Evolutionary conservation across 2,329 filamentous ascomycete species (phyloP), one percentile per base, ranked within the genome.

Genomic region (Pyrenophora tritici-repentis): DNA sequence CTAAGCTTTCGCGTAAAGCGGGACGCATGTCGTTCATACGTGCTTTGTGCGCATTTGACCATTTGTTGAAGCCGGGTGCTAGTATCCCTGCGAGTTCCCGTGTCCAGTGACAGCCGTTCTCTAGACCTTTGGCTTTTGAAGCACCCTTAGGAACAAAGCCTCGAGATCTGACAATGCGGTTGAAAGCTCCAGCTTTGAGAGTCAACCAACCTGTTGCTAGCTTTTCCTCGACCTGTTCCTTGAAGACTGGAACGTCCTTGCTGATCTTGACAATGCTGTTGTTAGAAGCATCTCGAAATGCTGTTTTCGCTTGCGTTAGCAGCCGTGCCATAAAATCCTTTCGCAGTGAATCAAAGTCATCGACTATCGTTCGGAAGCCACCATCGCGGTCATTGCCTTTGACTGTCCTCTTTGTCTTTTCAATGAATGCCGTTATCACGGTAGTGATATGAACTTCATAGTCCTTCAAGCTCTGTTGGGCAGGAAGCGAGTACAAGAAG

Each of bases 31-130:
- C 5, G 18, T 34, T 24, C 41, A 59, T 42, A 2, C 46, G n/a
- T 1, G 34, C 20, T 6, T 12, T 13, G 17, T 65, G 47, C 2
- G 18, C 13, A 1, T 14, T 24, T 2, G 50, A 42, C 60, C 63
- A 65, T 7, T 41, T 57, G 3, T 43, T 16, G 7, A 66, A 59
- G 0, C 40, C 47, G 2, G 58, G 46, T 8, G 43, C 36, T 0
- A 68, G 32, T 2, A 61, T 50, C 6, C 14, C 34, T 0, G 60
- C 53, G 1, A 66, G 44, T 2, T 64, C 61, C 7, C 24, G 32
- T 33, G 64, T 65, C 61, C 60, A 65, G 17, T 65, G 48, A 16
- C 44, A 50, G 3, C 52, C 50, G 0, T 57, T 16, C 24, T 65
- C 55, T 0, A 66, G 37, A 2, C 62, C 63, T 33, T 50, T 56